Evolutionary conservation across 257 asterid genomes (phyloP).

Genomic region (Asclepias syriaca): DNA sequence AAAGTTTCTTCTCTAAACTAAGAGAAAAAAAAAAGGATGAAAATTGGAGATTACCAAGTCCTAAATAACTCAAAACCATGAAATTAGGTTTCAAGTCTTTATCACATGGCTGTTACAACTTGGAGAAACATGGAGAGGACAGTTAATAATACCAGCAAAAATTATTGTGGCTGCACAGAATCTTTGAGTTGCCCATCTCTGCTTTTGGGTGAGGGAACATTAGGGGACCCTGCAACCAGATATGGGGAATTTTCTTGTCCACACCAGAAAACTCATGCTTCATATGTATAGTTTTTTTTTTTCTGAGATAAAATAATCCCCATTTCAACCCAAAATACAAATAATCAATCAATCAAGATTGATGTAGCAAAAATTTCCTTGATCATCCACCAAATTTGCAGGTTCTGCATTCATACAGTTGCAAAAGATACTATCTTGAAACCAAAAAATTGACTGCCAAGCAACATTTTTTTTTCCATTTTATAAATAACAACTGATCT

Average conservation of each 20-base stretch:
- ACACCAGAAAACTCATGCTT: neutral
- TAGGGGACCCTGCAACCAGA: neutral
- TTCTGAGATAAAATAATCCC: neutral
- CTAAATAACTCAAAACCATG: too few relatives aligned
- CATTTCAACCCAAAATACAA: neutral
- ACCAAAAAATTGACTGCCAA: neutral
- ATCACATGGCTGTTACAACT: too few relatives aligned
- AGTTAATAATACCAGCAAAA: too few relatives aligned
- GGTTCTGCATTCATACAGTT: neutral
- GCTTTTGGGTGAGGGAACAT: too few relatives aligned
- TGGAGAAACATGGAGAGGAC: too few relatives aligned
- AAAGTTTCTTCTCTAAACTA: too few relatives aligned
- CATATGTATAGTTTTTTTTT: neutral
- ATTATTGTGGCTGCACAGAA: too few relatives aligned
- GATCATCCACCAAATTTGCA: slow-evolving; percentile 5
- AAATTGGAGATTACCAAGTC: too few relatives aligned
- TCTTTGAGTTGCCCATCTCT: too few relatives aligned
- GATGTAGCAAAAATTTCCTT: neutral
- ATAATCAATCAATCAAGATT: neutral
- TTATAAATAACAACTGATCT: neutral
- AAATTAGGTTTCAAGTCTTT: too few relatives aligned
- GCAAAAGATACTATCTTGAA: neutral
- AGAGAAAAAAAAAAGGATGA: too few relatives aligned
- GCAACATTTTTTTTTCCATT: neutral
- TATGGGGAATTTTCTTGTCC: neutral